phyloP scores from a whole-genome alignment of 139 green algal genomes.

The Tetraselmis chui region DNA sequence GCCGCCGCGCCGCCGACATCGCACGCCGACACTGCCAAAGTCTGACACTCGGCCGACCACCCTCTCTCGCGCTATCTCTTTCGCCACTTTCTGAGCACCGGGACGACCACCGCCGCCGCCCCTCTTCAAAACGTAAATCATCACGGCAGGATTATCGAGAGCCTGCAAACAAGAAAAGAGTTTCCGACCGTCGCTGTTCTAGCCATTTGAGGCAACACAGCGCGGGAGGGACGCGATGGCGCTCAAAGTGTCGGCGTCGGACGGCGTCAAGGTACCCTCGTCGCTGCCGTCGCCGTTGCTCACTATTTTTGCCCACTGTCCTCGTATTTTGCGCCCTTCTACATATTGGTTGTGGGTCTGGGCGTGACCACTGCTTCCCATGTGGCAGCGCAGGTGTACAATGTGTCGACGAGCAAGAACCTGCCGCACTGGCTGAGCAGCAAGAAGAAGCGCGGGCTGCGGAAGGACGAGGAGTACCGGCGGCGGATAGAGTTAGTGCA shows the following conservation, averaged over 20 bases:
- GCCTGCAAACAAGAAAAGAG: too few relatives aligned
- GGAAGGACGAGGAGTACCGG: slow-evolving; percentile 77
- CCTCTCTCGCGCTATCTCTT: too few relatives aligned
- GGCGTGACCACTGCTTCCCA: background rate
- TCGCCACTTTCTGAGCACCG: too few relatives aligned
- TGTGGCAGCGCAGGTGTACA: slow-evolving; percentile 71
- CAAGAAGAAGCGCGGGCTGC: slow-evolving; percentile 72
- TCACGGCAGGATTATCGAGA: too few relatives aligned
- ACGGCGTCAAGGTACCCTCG: slow-evolving; percentile 82
- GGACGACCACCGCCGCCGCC: too few relatives aligned
- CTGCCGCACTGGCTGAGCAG: slow-evolving; percentile 84
- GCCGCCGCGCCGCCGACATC: too few relatives aligned
- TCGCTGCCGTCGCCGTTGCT: background rate
- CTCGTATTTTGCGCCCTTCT: background rate
- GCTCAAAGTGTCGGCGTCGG: slow-evolving; percentile 74
- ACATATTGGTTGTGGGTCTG: background rate
- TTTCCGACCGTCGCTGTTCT: too few relatives aligned
- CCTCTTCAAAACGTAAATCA: too few relatives aligned
- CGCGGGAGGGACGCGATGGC: slow-evolving; percentile 56
- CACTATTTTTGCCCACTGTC: background rate
- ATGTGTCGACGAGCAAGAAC: slow-evolving; percentile 74
- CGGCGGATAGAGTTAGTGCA: slow-evolving; percentile 85
- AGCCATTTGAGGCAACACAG: too few relatives aligned
- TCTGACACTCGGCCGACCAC: too few relatives aligned
- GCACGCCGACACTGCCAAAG: too few relatives aligned